These are phyloP conservation scores for Globisporangium heterothallicum DNA, from an alignment of 352 stramenopile species.

Conservation along the genomic window DNA sequence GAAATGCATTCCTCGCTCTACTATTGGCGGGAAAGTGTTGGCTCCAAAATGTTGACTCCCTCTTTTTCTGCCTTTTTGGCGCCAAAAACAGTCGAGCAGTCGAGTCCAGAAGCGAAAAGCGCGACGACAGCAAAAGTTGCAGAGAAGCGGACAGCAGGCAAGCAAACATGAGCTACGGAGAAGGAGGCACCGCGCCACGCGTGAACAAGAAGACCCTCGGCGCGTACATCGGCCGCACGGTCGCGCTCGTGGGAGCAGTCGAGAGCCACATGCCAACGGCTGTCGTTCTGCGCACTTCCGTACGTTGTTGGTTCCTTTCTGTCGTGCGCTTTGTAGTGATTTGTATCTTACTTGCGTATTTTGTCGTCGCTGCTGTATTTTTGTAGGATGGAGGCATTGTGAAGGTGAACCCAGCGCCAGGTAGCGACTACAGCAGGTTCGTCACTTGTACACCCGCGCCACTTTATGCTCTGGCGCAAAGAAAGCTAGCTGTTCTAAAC, in stretches of 20 bases:
- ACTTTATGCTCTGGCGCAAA: neutral
- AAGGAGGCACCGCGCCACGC: slow-evolving; percentile 63
- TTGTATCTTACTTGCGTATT: neutral
- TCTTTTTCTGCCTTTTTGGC: too few relatives aligned
- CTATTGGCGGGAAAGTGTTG: too few relatives aligned
- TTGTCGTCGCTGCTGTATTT: neutral
- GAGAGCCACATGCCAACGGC: slow-evolving; percentile 69
- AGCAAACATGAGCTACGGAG: slow-evolving; percentile 48
- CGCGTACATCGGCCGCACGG: slow-evolving; percentile 57
- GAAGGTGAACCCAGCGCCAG: slow-evolving; percentile 65
- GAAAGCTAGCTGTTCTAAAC: too few relatives aligned
- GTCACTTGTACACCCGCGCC: neutral
- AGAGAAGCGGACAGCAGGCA: neutral
- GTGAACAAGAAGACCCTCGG: slow-evolving; percentile 79
- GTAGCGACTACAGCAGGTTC: slow-evolving; percentile 71
- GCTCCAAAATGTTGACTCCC: too few relatives aligned
- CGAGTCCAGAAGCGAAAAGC: neutral
- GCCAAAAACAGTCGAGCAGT: too few relatives aligned
- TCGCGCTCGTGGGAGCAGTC: slow-evolving; percentile 69
- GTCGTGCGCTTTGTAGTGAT: neutral
- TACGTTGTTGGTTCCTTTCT: slow-evolving; percentile 18
- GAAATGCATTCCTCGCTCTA: too few relatives aligned
- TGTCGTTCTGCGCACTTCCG: slow-evolving; percentile 68
- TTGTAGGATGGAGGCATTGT: slow-evolving; percentile 70
- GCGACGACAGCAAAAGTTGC: neutral